A percentile compares a stretch with the other conserved stretches of the same genome.
Conservation (phyloP, 1,284 basidiomycete genomes). For the Phylloboletellus chloephorus region DNA sequence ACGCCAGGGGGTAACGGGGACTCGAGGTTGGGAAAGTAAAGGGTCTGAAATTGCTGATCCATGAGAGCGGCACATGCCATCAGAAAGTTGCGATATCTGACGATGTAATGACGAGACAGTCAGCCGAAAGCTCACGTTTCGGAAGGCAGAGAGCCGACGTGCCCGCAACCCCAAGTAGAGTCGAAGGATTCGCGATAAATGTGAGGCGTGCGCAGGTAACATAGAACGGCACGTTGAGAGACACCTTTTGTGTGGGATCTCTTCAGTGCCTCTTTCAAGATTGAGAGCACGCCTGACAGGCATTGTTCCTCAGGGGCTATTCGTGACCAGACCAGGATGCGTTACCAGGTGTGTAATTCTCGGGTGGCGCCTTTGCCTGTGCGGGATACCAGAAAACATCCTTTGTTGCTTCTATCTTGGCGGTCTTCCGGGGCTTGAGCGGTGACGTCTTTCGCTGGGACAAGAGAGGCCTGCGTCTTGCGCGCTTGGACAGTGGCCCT, state of each 20-base stretch:
- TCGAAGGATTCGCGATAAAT: constrained; percentile 56
- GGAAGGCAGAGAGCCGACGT: constrained; percentile 20
- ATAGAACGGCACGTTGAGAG: constrained; percentile 61
- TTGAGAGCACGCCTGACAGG: constrained; percentile 56
- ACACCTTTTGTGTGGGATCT: constrained; percentile 47
- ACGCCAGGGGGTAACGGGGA: constrained; percentile 59
- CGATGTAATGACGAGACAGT: constrained; percentile 1
- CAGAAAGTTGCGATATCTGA: constrained; percentile 81
- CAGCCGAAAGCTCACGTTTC: constrained; percentile 2
- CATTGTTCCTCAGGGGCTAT: constrained; percentile 7
- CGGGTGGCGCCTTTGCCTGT: constrained; percentile 46
- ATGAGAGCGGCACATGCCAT: constrained; percentile 76
- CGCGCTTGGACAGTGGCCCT: constrained; percentile 14
- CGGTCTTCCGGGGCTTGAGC: constrained; percentile 11
- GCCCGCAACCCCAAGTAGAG: constrained; percentile 72
- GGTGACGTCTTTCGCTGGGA: constrained; percentile 2
- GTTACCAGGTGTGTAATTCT: constrained; percentile 68
- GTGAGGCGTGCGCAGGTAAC: constrained; percentile 57
- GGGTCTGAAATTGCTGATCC: constrained; percentile 53
- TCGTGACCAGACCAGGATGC: not conserved
- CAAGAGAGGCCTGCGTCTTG: constrained; percentile 4
- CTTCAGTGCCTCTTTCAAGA: constrained; percentile 54
- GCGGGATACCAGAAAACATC: constrained; percentile 65
- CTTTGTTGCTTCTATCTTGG: constrained; percentile 15
- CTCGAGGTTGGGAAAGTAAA: constrained; percentile 58